phyloP scores from a whole-genome alignment of 345 rosid species.

The Eucalyptus melliodora region DNA sequence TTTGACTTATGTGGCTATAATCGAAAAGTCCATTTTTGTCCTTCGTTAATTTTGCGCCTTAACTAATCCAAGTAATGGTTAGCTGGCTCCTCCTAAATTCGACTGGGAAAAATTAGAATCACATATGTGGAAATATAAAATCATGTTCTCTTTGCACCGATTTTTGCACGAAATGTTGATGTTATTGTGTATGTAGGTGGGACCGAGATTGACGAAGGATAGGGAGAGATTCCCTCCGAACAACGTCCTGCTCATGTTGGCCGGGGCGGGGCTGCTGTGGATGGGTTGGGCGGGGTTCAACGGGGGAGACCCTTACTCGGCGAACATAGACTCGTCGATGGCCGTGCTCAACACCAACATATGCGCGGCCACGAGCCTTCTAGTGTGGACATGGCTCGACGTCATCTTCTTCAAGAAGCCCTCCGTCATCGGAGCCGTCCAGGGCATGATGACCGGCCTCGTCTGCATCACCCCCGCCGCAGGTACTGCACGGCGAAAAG shows the following conservation, averaged over 20 bases:
- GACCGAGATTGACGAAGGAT: constrained; percentile 15
- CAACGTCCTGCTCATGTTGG: constrained; percentile 19
- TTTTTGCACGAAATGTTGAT: not conserved
- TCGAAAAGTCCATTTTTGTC: not conserved
- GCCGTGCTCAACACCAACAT: constrained; percentile 30
- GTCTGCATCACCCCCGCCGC: constrained; percentile 36
- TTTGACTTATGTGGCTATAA: not conserved
- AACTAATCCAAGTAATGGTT: not conserved
- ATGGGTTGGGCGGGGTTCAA: constrained; percentile 42
- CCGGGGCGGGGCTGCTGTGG: constrained; percentile 31
- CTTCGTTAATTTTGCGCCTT: not conserved
- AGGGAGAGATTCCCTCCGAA: constrained; percentile 16
- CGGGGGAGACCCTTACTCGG: constrained; percentile 23
- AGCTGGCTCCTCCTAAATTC: not conserved
- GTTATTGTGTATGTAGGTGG: constrained; percentile 4
- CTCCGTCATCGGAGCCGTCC: constrained; percentile 22
- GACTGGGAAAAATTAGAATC: not conserved
- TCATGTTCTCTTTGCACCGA: not conserved
- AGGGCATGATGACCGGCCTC: constrained; percentile 33
- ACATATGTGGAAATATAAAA: not conserved
- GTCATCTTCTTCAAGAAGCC: constrained; percentile 13
- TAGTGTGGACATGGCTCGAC: constrained; percentile 22
- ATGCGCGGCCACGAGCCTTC: constrained; percentile 23
- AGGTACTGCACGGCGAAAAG: not conserved
- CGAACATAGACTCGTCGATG: constrained; percentile 18